Percentiles rank a stretch among this genome's conserved stretches.
Evolutionary conservation across 306 rosid genomes (phyloP).

Genomic region (Cucurbita ficifolia): DNA sequence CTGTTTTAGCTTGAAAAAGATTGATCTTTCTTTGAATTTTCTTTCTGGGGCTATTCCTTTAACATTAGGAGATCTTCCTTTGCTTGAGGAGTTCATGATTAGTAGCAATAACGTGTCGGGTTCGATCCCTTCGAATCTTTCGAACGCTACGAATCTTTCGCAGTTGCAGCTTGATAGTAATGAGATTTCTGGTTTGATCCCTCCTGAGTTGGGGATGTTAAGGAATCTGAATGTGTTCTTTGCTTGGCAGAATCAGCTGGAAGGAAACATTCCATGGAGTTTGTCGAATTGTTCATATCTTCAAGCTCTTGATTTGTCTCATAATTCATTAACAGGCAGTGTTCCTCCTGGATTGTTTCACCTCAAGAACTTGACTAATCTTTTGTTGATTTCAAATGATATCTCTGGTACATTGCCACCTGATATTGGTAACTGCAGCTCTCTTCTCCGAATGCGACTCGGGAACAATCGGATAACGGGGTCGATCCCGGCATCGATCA

Average conservation of each 20-base stretch:
- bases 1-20: conserved; percentile 57
- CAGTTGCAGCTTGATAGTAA: conserved; percentile 85
- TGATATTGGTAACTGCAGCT: conserved; percentile 64
- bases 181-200: conserved; percentile 83
- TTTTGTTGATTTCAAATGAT: conserved; percentile 73
- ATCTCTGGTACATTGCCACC: conserved; percentile 67
- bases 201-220: conserved; percentile 55
- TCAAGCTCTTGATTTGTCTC: conserved; percentile 69
- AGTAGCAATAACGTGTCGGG: conserved; percentile 86
- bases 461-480: conserved; percentile 64
- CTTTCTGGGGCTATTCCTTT: conserved; percentile 69
- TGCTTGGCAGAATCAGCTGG: conserved; percentile 88
- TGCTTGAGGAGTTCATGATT: conserved; percentile 76
- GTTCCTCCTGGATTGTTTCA: conserved; percentile 60
- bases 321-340: conserved; percentile 57
- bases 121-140: conserved; percentile 57
- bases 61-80: conserved; percentile 37
- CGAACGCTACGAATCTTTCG: conserved; percentile 45
- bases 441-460: conserved; percentile 67
- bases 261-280: conserved; percentile 73
- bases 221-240: conserved; percentile 52
- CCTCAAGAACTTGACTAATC: conserved; percentile 73
- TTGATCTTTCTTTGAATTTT: conserved; percentile 78
- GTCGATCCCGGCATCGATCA: conserved; percentile 51
- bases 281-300: conserved; percentile 49